A percentile compares a stretch with the other conserved stretches of the same genome.
Conservation (phyloP, 192 early-diverging fungal genomes). For the Hyaloraphidium curvatum region DNA sequence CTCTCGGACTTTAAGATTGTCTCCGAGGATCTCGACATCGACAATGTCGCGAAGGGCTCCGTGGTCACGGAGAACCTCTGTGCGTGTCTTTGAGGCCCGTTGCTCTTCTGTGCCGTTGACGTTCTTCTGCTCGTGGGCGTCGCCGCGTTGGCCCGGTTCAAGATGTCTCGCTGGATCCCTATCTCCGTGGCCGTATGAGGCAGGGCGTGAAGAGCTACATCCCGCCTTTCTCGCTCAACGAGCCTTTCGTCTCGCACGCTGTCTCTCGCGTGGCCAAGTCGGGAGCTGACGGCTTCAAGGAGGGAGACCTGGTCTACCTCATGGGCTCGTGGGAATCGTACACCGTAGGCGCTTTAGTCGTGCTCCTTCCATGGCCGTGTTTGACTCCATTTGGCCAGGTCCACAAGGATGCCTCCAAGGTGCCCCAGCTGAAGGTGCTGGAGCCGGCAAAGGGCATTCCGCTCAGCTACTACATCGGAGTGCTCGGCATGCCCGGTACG, state of each 20-base stretch:
- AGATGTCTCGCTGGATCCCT: background rate
- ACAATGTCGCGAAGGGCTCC: background rate
- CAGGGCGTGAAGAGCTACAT: constrained; percentile 19
- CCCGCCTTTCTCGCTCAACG: constrained; percentile 26
- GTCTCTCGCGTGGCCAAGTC: constrained; percentile 49
- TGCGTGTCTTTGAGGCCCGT: background rate
- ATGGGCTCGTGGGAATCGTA: constrained; percentile 36
- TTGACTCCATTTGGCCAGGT: too few species aligned
- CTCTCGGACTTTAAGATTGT: too few species aligned
- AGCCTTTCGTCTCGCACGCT: constrained; percentile 37
- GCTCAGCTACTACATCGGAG: constrained; percentile 35
- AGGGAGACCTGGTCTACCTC: constrained; percentile 42
- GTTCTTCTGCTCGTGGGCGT: background rate
- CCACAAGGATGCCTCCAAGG: too few species aligned
- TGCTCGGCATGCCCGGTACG: constrained; percentile 56
- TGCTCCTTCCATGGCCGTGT: too few species aligned
- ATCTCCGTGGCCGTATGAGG: constrained; percentile 28
- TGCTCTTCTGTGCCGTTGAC: background rate
- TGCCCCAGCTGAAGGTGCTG: constrained; percentile 15
- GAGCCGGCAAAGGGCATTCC: constrained; percentile 21
- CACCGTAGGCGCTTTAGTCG: constrained; percentile 18
- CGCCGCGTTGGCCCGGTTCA: background rate
- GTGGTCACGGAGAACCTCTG: background rate
- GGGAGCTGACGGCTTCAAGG: constrained; percentile 26
- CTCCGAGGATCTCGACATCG: background rate